Evolutionary conservation across 2,329 filamentous ascomycete species (phyloP).

Genomic region (Scedosporium apiospermum): DNA sequence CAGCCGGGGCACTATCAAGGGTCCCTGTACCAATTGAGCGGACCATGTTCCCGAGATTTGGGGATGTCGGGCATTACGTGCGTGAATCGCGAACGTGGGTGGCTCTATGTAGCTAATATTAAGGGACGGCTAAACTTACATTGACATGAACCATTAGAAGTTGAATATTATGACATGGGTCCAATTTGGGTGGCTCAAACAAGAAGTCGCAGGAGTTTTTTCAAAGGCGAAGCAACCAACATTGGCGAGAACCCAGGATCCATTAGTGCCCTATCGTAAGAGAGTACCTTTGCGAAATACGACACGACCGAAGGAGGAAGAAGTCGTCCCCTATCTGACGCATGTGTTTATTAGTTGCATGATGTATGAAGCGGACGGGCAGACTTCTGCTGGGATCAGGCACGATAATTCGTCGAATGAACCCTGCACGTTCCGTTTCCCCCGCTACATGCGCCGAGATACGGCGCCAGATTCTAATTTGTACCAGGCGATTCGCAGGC

Average conservation of each 20-base stretch:
- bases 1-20: neutral
- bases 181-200: neutral
- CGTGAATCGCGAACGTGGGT: too few species aligned
- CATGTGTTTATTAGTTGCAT: neutral
- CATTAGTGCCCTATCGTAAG: conserved; percentile 1
- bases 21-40: too few species aligned
- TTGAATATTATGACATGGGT: too few species aligned
- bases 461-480: neutral
- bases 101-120: too few species aligned
- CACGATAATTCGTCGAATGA: neutral
- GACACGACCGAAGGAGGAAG: neutral
- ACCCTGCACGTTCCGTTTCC: neutral
- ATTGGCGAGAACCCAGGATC: neutral
- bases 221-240: neutral
- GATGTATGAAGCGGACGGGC: neutral
- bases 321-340: neutral
- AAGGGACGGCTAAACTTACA: too few species aligned
- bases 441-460: neutral
- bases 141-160: too few species aligned
- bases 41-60: too few species aligned
- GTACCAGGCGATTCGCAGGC: neutral
- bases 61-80: too few species aligned
- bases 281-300: neutral
- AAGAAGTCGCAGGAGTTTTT: neutral
- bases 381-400: neutral